Evolutionary conservation across 225 moss, liverwort and hornwort genomes (phyloP).

Genomic region (Straminergon stramineum): DNA sequence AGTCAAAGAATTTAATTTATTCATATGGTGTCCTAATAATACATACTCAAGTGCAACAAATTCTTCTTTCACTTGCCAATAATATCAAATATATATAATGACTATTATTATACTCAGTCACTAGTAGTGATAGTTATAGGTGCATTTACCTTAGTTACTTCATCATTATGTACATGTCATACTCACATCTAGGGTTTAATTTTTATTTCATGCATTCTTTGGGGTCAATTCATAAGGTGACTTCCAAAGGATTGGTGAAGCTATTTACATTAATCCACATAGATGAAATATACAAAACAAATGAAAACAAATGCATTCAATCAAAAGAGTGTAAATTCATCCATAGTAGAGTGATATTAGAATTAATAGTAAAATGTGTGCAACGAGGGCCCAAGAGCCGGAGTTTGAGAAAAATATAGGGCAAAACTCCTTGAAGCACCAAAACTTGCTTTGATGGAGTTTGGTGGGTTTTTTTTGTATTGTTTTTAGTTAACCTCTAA

Average conservation of each 20-base stretch:
- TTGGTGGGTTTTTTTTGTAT: too few species aligned
- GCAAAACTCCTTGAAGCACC: too few species aligned
- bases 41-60: rapidly evolving
- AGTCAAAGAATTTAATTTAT: background rate
- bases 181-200: rapidly evolving
- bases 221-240: rapidly evolving
- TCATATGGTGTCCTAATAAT: background rate
- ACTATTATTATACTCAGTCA: rapidly evolving
- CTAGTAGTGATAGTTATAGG: background rate
- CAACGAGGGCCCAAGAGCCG: background rate
- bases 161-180: rapidly evolving
- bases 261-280: background rate
- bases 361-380: background rate
- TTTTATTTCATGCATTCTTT: background rate
- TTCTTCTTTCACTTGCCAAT: background rate
- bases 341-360: background rate
- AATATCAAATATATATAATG: background rate
- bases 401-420: background rate
- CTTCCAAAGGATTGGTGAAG: too few species aligned
- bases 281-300: background rate
- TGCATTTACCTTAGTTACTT: background rate
- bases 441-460: too few species aligned
- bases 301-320: background rate
- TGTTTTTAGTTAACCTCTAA: too few species aligned
- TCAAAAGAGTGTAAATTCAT: background rate